Conservation (phyloP, 176 grass and related monocot genomes). For the Sorghum bicolor region Sorghum_bicolor_NCBIv3 NC_012870.2:72948001-72948500, state of each 20-base stretch:
- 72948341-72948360: constrained; percentile 8
- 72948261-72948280: constrained; percentile 38
- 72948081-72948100: constrained; percentile 76
- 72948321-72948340: not conserved
- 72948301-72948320: not conserved
- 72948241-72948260: constrained; percentile 33
- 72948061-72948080: constrained; percentile 75
- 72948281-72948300: not conserved
- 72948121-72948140: constrained; percentile 53
- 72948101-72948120: constrained; percentile 77
- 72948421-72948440: too few species aligned
- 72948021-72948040: constrained; percentile 61
- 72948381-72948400: not conserved
- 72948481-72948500: not conserved
- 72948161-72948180: constrained; percentile 56
- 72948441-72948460: not conserved
- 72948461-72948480: not conserved
- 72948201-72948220: constrained; percentile 33
- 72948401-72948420: not conserved
- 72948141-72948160: constrained; percentile 78
- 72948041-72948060: constrained; percentile 83
- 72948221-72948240: constrained; percentile 9
- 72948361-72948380: not conserved
- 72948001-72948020: constrained; percentile 66
- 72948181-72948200: constrained; percentile 40